Percentiles rank a stretch among this genome's conserved stretches.
Evolutionary conservation across 1,139 yeast species (phyloP).

Genomic region (Scheffersomyces segobiensis): DNA sequence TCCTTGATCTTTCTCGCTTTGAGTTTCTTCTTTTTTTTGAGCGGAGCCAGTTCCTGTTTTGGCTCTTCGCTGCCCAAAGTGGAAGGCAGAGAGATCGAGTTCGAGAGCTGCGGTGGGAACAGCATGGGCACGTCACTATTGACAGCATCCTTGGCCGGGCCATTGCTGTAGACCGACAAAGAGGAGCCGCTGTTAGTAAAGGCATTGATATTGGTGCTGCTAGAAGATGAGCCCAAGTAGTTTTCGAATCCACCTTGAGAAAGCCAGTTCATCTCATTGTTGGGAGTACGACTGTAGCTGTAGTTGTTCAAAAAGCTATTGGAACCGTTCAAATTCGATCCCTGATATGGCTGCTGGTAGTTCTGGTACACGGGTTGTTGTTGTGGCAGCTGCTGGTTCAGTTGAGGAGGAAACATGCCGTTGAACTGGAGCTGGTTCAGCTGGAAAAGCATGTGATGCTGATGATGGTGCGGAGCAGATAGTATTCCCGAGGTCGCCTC

Average conservation of each 20-base stretch:
- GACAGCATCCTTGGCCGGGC: background rate
- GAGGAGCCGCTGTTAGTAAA: background rate
- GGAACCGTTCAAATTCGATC: constrained; percentile 1
- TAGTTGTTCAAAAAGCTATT: background rate
- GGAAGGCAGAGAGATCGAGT: background rate
- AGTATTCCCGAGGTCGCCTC: constrained; percentile 13
- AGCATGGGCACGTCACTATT: background rate
- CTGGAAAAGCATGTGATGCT: constrained; percentile 8
- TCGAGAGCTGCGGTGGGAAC: constrained; percentile 3
- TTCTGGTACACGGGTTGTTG: constrained; percentile 7
- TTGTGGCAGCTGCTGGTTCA: constrained; percentile 5
- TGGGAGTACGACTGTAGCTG: background rate
- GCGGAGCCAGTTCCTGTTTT: constrained; percentile 1
- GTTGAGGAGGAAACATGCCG: background rate
- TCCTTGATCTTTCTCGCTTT: constrained; percentile 7
- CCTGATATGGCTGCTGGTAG: constrained; percentile 7
- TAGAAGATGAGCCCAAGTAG: background rate
- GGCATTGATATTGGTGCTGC: constrained; percentile 3
- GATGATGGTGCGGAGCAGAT: constrained; percentile 6
- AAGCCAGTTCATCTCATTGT: background rate
- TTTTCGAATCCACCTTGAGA: background rate
- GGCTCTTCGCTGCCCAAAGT: background rate
- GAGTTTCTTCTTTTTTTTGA: constrained; percentile 6
- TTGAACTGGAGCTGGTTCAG: constrained; percentile 7
- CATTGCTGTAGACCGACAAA: background rate